Evolutionary conservation across 345 rosid species (phyloP).

Genomic region (Brassica juncea): DNA sequence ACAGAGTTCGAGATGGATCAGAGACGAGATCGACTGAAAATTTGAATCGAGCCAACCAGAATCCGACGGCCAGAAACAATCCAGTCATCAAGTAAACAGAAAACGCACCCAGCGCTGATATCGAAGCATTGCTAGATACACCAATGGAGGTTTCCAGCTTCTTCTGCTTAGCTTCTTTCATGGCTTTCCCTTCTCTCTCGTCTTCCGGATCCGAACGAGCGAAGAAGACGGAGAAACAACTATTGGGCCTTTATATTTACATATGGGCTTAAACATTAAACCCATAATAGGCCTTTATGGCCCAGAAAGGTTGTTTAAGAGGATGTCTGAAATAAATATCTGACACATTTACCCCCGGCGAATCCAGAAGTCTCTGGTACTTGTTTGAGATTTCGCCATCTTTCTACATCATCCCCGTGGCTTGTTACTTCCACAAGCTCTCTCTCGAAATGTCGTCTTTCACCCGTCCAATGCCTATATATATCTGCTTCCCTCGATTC

Average conservation of each 20-base stretch:
- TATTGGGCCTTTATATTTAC: constrained; percentile 8
- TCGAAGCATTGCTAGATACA: background rate
- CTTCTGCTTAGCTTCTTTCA: constrained; percentile 9
- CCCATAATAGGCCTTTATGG: background rate
- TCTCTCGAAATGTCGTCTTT: constrained; percentile 25
- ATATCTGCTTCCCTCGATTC: constrained; percentile 23
- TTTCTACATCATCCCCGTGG: constrained; percentile 17
- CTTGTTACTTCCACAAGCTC: background rate
- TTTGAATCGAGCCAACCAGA: constrained; percentile 49
- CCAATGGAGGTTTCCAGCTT: constrained; percentile 14
- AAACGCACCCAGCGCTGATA: constrained; percentile 38
- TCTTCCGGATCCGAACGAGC: background rate
- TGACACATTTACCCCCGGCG: background rate
- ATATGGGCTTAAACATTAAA: background rate
- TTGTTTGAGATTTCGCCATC: background rate
- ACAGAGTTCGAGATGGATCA: constrained; percentile 58
- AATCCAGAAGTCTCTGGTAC: constrained; percentile 37
- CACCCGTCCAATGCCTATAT: background rate
- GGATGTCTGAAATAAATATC: background rate
- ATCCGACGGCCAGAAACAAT: constrained; percentile 48
- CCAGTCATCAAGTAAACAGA: constrained; percentile 48
- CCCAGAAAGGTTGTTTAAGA: background rate
- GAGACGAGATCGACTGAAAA: constrained; percentile 60
- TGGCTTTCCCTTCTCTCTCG: background rate
- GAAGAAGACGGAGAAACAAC: background rate